phyloP scores from a whole-genome alignment of 345 rosid genomes.

The Camelina hispida region DNA sequence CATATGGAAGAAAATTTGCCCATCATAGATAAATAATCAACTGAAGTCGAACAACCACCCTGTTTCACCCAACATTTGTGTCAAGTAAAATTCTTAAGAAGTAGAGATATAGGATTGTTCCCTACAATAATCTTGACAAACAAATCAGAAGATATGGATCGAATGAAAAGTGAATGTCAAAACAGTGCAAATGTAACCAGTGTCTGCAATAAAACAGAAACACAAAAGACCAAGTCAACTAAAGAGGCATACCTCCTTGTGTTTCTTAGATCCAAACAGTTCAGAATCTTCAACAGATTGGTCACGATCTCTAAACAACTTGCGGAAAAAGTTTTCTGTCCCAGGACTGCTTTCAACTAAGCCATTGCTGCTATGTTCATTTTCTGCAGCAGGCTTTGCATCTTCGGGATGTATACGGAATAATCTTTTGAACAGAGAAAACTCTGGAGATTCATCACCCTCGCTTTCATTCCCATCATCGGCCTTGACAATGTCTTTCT shows the following conservation, averaged over 20 bases:
- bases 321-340: conserved; percentile 94
- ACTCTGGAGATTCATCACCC: conserved; percentile 81
- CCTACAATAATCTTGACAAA: conserved; percentile 21
- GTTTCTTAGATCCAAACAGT: conserved; percentile 78
- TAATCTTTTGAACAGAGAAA: conserved; percentile 75
- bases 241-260: conserved; percentile 62
- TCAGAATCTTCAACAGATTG: conserved; percentile 94
- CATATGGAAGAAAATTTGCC: conserved; percentile 18
- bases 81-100: conserved; percentile 20
- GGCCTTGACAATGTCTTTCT: conserved; percentile 57
- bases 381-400: conserved; percentile 53
- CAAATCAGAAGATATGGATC: conserved; percentile 22
- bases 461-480: conserved; percentile 62
- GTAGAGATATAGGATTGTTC: conserved; percentile 16
- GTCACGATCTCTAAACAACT: conserved; percentile 93
- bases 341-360: conserved; percentile 92
- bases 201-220: conserved; percentile 8
- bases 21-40: conserved; percentile 15
- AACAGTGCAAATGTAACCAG: conserved; percentile 27
- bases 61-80: conserved; percentile 26
- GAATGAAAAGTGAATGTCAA: conserved; percentile 14
- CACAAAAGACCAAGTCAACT: conserved; percentile 26
- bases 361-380: conserved; percentile 62
- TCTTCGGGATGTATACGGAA: conserved; percentile 98
- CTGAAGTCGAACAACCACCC: conserved; percentile 17